phyloP scores from a whole-genome alignment of 2,329 filamentous ascomycete genomes.

The Aspergillus viridinutans region DNA sequence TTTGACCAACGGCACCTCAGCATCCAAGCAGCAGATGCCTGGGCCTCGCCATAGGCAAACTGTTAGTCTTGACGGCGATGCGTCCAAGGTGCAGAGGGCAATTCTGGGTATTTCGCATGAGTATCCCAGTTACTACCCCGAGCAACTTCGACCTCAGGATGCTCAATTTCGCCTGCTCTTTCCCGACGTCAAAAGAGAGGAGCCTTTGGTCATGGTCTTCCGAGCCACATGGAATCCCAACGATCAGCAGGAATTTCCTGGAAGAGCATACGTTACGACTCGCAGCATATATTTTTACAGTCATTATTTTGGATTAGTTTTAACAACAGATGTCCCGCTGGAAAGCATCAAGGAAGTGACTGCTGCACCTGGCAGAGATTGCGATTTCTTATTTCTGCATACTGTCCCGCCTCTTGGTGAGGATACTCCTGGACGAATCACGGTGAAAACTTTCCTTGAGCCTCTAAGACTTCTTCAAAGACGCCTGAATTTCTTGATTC shows the following conservation, averaged over 20 bases:
- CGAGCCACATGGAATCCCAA: constrained; percentile 82
- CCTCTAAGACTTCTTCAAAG: constrained; percentile 76
- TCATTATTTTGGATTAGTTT: constrained; percentile 83
- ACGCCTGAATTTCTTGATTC: constrained; percentile 79
- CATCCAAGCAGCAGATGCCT: constrained; percentile 21
- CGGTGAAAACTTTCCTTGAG: constrained; percentile 89
- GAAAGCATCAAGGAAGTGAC: constrained; percentile 82
- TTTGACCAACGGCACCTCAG: constrained; percentile 15
- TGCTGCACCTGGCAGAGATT: constrained; percentile 81
- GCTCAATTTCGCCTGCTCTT: constrained; percentile 92
- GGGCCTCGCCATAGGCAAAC: constrained; percentile 51
- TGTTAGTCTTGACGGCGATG: constrained; percentile 50
- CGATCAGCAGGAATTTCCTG: constrained; percentile 71
- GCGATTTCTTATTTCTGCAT: constrained; percentile 88
- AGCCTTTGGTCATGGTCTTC: constrained; percentile 88
- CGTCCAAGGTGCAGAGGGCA: constrained; percentile 32
- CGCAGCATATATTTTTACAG: constrained; percentile 95
- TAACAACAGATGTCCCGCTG: constrained; percentile 74
- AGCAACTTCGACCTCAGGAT: constrained; percentile 78
- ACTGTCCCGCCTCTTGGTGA: constrained; percentile 61
- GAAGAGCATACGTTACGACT: constrained; percentile 82
- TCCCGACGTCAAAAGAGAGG: constrained; percentile 68
- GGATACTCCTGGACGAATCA: constrained; percentile 67
- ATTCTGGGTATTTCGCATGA: constrained; percentile 42
- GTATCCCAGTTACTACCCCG: constrained; percentile 72